Percentiles rank a stretch among this genome's conserved stretches.
These are phyloP conservation scores for Crithidia mellificae DNA, from an alignment of 208 protist species.

Conservation along the genomic window DNA sequence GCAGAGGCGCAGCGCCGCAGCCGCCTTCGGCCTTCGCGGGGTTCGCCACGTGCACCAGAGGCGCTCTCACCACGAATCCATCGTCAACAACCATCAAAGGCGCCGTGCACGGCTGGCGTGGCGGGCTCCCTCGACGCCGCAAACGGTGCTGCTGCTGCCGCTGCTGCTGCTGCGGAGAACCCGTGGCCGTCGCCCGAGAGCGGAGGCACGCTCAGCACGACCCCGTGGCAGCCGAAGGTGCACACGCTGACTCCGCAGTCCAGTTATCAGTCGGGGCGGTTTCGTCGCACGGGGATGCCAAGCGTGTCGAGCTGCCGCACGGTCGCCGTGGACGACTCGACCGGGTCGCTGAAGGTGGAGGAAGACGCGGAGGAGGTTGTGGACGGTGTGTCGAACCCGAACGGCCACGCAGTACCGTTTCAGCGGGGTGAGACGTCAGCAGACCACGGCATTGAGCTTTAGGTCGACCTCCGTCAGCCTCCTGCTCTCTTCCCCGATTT, in stretches of 20 bases:
- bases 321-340: constrained; percentile 5
- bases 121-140: not conserved
- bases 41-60: not conserved
- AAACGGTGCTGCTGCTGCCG: too few species aligned
- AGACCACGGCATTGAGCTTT: not conserved
- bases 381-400: not conserved
- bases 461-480: too few species aligned
- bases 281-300: not conserved
- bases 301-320: constrained; percentile 17
- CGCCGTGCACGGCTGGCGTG: not conserved
- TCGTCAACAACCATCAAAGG: not conserved
- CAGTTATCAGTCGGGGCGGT: constrained; percentile 12
- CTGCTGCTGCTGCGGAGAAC: not conserved
- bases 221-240: constrained; percentile 10
- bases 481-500: too few species aligned
- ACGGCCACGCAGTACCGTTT: not conserved
- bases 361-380: not conserved
- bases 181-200: constrained; percentile 2
- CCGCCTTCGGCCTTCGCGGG: not conserved
- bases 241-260: constrained; percentile 14
- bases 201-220: not conserved
- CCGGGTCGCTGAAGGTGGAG: not conserved
- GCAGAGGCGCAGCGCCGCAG: not conserved
- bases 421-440: not conserved
- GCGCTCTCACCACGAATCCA: not conserved